Conservation (phyloP, 2,329 filamentous ascomycete genomes). For the Catunica adiposa region DNA sequence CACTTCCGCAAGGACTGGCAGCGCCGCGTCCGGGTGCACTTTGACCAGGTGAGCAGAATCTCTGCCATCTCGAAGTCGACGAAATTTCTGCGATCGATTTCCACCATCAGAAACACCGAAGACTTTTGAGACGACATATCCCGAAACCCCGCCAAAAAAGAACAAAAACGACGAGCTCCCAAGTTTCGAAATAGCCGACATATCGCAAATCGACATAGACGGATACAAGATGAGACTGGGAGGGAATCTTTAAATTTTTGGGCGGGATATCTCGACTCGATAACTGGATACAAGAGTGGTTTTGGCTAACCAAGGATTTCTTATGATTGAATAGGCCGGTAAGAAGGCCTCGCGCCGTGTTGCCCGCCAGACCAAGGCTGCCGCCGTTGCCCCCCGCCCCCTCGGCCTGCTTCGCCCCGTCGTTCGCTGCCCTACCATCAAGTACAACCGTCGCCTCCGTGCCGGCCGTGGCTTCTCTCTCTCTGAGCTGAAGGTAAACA, state of each 20-base stretch:
- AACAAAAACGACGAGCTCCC: constrained; percentile 4
- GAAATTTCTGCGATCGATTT: constrained; percentile 7
- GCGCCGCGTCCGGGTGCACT: constrained; percentile 95
- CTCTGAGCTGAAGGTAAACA: constrained; percentile 83
- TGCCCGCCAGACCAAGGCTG: constrained; percentile 87
- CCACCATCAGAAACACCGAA: constrained; percentile 3
- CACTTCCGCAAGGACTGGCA: constrained; percentile 99
- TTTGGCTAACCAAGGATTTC: constrained; percentile 15
- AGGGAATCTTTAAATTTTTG: neutral
- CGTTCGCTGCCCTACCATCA: constrained; percentile 93
- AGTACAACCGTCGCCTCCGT: constrained; percentile 97
- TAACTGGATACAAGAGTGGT: neutral
- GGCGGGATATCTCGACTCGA: neutral
- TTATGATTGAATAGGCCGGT: constrained; percentile 49
- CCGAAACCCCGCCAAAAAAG: constrained; percentile 1
- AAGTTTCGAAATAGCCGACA: neutral
- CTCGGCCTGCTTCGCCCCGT: constrained; percentile 93
- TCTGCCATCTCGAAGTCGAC: constrained; percentile 12
- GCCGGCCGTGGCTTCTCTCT: constrained; percentile 96
- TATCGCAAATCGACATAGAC: neutral
- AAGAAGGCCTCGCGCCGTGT: constrained; percentile 87
- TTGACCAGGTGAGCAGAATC: constrained; percentile 64
- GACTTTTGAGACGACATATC: constrained; percentile 7
- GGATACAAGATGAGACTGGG: neutral
- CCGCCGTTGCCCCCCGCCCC: constrained; percentile 84